Conservation (phyloP, 1,284 basidiomycete species). For the Trichosporon inkin region DNA sequence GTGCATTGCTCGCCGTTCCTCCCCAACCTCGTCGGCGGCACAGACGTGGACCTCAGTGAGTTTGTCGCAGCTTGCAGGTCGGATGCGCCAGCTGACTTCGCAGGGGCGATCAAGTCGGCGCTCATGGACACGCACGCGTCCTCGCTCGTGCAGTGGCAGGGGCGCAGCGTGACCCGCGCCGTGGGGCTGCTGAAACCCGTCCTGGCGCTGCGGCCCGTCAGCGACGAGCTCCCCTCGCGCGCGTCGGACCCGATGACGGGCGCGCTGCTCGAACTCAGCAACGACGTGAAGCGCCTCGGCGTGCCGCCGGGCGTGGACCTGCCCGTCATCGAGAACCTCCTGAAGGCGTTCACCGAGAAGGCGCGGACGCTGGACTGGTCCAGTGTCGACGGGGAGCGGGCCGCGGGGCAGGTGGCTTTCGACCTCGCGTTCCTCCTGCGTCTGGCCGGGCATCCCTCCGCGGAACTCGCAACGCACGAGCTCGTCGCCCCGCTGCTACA, state of each 20-base stretch:
- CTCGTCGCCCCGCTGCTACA: slow-evolving; percentile 23
- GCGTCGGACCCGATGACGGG: slow-evolving; percentile 32
- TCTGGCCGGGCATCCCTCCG: slow-evolving; percentile 20
- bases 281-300: slow-evolving; percentile 33
- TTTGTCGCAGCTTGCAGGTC: neutral
- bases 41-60: slow-evolving; percentile 25
- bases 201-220: neutral
- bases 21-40: slow-evolving; percentile 26
- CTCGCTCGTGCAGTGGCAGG: slow-evolving; percentile 35
- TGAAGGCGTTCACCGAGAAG: slow-evolving; percentile 26
- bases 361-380: slow-evolving; percentile 33
- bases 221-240: slow-evolving; percentile 25
- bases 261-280: slow-evolving; percentile 39
- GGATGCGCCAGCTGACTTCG: slow-evolving; percentile 7
- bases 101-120: slow-evolving; percentile 14
- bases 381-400: slow-evolving; percentile 23
- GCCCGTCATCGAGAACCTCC: slow-evolving; percentile 24
- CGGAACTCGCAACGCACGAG: slow-evolving; percentile 21
- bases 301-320: slow-evolving; percentile 31
- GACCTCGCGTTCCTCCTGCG: slow-evolving; percentile 39
- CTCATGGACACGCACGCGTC: slow-evolving; percentile 31
- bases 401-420: slow-evolving; percentile 30
- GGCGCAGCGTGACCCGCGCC: slow-evolving; percentile 25
- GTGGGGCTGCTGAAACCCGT: slow-evolving; percentile 22
- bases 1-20: slow-evolving; percentile 33